Percentiles rank a stretch among this genome's conserved stretches.
phyloP scores from a whole-genome alignment of 192 early-diverging fungal genomes.

The Backusella mclennaniae region DNA sequence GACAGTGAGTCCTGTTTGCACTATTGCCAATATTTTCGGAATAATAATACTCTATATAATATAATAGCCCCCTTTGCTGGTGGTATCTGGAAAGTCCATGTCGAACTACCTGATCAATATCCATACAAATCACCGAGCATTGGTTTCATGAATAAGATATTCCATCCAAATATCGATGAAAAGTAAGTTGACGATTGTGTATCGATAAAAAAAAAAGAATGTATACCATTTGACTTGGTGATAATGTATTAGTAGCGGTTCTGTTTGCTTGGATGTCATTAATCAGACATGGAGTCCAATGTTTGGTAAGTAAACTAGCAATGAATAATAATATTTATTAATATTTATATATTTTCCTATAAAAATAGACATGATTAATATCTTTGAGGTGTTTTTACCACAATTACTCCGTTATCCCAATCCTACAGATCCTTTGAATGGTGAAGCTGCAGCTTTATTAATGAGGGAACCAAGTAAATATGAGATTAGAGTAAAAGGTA shows the following conservation, averaged over 20 bases:
- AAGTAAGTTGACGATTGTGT: conserved; percentile 46
- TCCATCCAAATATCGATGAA: conserved; percentile 99
- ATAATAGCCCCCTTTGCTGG: conserved; percentile 85
- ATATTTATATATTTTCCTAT: background rate
- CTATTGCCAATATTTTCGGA: background rate
- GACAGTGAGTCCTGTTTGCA: conserved; percentile 69
- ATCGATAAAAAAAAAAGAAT: no score
- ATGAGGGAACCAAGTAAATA: conserved; percentile 92
- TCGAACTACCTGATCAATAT: conserved; percentile 98
- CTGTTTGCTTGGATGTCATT: conserved; percentile 98
- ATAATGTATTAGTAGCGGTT: conserved; percentile 74
- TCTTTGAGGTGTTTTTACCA: conserved; percentile 98
- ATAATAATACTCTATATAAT: background rate
- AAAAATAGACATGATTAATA: conserved; percentile 92
- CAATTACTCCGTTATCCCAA: conserved; percentile 98
- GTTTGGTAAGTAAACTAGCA: conserved; percentile 70
- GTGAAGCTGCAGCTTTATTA: conserved; percentile 96
- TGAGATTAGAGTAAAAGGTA: conserved; percentile 92
- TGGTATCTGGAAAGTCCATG: conserved; percentile 97
- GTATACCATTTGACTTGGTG: no score
- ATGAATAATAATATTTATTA: background rate
- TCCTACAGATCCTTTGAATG: conserved; percentile 97
- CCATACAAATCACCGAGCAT: conserved; percentile 99
- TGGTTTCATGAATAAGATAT: conserved; percentile 99
- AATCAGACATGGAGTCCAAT: conserved; percentile 99